Evolutionary conservation across 78 protist species (phyloP).

Genomic region (Polysphondylium violaceum): DNA sequence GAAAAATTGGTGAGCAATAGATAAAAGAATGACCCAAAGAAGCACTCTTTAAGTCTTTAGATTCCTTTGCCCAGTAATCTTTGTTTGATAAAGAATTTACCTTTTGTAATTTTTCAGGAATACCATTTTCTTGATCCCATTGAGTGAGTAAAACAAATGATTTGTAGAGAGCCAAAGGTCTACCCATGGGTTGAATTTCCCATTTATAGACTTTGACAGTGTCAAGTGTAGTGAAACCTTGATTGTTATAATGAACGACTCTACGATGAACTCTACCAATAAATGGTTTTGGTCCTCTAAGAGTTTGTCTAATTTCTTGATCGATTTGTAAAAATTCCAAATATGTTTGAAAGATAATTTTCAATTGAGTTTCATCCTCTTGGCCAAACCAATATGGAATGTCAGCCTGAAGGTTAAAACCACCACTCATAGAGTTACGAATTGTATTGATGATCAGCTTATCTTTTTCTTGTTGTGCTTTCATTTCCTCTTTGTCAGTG

Average conservation of each 20-base stretch:
- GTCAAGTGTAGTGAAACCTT: conserved; percentile 22
- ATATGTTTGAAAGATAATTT: conserved; percentile 23
- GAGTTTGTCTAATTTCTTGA: conserved; percentile 16
- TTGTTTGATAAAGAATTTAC: conserved; percentile 43
- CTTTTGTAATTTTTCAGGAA: conserved; percentile 19
- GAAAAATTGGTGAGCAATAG: conserved; percentile 73
- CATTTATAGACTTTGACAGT: conserved; percentile 58
- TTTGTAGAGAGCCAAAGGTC: conserved; percentile 25
- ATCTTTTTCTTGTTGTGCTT: conserved; percentile 1
- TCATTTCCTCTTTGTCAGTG: not conserved
- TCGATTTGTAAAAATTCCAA: not conserved
- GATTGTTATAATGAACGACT: conserved; percentile 7
- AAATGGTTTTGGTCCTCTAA: conserved; percentile 61
- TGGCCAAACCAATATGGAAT: conserved; percentile 58
- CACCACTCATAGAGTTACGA: conserved; percentile 36
- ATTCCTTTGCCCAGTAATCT: conserved; percentile 24
- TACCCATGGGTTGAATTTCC: conserved; percentile 69
- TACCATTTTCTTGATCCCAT: conserved; percentile 56
- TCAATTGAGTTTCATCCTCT: conserved; percentile 42
- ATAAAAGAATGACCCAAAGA: conserved; percentile 12
- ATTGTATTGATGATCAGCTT: conserved; percentile 27
- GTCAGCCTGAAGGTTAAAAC: not conserved
- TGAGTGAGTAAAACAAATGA: conserved; percentile 37
- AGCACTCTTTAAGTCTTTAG: not conserved
- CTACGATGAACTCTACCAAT: conserved; percentile 62